Percentiles rank a stretch among this genome's conserved stretches.
These are phyloP conservation scores for Silene latifolia DNA, from an alignment of 148 eudicot genomes.

Conservation along the genomic window DNA sequence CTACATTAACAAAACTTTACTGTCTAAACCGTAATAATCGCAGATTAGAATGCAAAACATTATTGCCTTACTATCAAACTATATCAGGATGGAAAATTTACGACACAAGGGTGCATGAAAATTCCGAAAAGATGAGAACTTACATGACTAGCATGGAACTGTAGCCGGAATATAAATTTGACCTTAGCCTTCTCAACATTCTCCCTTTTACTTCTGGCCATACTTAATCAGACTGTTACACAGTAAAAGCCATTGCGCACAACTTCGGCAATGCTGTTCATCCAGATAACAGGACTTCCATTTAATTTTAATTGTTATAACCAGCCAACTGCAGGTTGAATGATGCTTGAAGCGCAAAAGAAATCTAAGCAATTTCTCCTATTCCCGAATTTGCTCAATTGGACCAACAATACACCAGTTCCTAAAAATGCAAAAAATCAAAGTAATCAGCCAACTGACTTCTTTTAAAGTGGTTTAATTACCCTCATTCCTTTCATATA, in stretches of 20 bases:
- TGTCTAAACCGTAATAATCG: no score
- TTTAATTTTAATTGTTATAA: conserved; percentile 1
- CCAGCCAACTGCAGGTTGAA: neutral
- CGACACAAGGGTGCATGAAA: neutral
- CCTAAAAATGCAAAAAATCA: neutral
- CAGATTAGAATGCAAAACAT: neutral
- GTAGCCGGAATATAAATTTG: conserved; percentile 92
- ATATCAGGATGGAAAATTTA: neutral
- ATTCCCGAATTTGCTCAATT: neutral
- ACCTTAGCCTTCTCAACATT: conserved; percentile 89
- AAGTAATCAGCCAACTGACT: neutral
- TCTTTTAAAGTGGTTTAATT: neutral
- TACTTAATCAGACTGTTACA: conserved; percentile 34
- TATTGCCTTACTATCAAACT: neutral
- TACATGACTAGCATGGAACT: conserved; percentile 96
- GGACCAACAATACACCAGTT: neutral
- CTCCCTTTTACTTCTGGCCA: conserved; percentile 83
- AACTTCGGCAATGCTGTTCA: conserved; percentile 8
- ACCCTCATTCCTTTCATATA: neutral
- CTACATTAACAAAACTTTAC: no score
- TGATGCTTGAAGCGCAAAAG: neutral
- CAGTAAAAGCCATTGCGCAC: conserved; percentile 26
- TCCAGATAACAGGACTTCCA: neutral
- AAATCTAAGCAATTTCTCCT: neutral
- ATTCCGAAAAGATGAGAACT: conserved; percentile 26